Percentiles rank a stretch among this genome's conserved stretches.
phyloP scores from a whole-genome alignment of 2,329 filamentous ascomycete genomes.

The Calonectria naviculata region DNA sequence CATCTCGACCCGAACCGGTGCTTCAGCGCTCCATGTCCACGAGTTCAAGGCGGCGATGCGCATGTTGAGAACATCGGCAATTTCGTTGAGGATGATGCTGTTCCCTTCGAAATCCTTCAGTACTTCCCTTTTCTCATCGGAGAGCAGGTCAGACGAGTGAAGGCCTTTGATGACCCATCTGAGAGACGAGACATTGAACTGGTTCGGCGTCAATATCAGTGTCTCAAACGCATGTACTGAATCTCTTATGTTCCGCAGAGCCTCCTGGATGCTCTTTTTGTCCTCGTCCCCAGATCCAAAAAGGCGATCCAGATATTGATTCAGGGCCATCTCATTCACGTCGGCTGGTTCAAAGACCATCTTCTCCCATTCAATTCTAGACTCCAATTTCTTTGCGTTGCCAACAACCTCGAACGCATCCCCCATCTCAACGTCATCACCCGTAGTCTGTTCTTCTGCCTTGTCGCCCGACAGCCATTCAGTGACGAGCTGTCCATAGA shows the following conservation, averaged over 20 bases:
- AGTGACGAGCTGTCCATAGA: conserved; percentile 59
- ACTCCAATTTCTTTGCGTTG: conserved; percentile 52
- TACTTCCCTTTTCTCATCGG: conserved; percentile 53
- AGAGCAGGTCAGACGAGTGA: conserved; percentile 55
- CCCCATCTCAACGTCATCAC: conserved; percentile 40
- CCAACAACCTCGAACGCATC: conserved; percentile 55
- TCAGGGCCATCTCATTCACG: conserved; percentile 51
- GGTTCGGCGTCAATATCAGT: conserved; percentile 40
- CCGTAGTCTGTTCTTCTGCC: conserved; percentile 18
- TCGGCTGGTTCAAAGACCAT: conserved; percentile 54
- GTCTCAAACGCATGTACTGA: conserved; percentile 46
- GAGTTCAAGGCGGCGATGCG: conserved; percentile 54
- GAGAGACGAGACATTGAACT: conserved; percentile 49
- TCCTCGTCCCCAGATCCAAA: conserved; percentile 47
- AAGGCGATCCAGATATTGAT: conserved; percentile 52
- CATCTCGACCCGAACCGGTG: conserved; percentile 53
- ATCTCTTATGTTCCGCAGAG: conserved; percentile 40
- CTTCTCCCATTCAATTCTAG: conserved; percentile 53
- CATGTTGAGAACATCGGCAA: conserved; percentile 65
- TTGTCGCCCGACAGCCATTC: conserved; percentile 55
- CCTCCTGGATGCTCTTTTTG: conserved; percentile 37
- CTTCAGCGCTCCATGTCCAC: conserved; percentile 58
- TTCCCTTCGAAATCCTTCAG: conserved; percentile 57
- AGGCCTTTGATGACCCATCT: conserved; percentile 55
- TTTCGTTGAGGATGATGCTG: conserved; percentile 55